phyloP scores from a whole-genome alignment of 345 rosid genomes.

The Cardamine occulta region DNA sequence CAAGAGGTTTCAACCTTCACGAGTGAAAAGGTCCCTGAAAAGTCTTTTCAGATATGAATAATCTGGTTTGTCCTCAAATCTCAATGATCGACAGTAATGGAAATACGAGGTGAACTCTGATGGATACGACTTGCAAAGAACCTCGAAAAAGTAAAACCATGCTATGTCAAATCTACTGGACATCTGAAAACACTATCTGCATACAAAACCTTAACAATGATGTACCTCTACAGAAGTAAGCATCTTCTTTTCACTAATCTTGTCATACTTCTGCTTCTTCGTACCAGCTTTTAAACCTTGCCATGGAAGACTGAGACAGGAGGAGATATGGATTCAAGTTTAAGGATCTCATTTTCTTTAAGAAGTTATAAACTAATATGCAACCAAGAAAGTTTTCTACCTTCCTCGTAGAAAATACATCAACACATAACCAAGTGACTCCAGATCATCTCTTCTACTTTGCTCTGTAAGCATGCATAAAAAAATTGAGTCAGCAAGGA shows the following conservation, averaged over 20 bases:
- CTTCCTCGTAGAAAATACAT: conserved; percentile 98
- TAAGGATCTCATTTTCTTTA: conserved; percentile 6
- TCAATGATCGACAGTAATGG: conserved; percentile 91
- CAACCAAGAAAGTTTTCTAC: conserved; percentile 46
- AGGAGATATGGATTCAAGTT: conserved; percentile 26
- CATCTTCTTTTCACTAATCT: conserved; percentile 95
- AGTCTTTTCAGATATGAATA: conserved; percentile 94
- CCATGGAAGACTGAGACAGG: conserved; percentile 86
- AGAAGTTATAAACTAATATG: conserved; percentile 7
- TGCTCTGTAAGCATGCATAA: conserved; percentile 63
- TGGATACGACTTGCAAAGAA: conserved; percentile 87
- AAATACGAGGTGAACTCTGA: conserved; percentile 94
- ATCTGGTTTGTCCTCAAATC: conserved; percentile 97
- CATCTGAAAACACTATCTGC: not conserved
- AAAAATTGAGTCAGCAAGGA: conserved; percentile 16
- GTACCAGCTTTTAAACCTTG: conserved; percentile 96
- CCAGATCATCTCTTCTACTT: conserved; percentile 99
- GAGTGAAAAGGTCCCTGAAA: conserved; percentile 88
- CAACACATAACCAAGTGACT: conserved; percentile 96
- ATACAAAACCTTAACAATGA: not conserved
- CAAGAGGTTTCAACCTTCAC: conserved; percentile 64
- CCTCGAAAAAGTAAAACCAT: conserved; percentile 44
- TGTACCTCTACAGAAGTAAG: conserved; percentile 88
- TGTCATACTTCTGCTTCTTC: conserved; percentile 97
- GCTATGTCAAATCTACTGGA: conserved; percentile 14